These are phyloP conservation scores for Huiozyma sinensis DNA, from an alignment of 805 yeast genomes.

Conservation along the genomic window DNA sequence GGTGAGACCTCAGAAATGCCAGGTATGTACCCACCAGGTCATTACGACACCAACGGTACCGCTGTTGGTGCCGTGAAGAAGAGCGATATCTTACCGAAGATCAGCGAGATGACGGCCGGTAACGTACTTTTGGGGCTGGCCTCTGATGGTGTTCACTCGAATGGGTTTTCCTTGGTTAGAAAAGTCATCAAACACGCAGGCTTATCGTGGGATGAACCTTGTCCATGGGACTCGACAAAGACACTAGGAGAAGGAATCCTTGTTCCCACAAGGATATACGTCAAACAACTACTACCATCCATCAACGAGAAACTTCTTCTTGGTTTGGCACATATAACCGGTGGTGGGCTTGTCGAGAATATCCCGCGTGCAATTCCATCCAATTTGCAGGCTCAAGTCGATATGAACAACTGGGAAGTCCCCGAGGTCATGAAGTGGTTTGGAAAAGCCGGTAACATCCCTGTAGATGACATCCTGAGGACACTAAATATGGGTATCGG, in stretches of 20 bases:
- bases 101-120: slow-evolving; percentile 59
- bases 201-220: slow-evolving; percentile 56
- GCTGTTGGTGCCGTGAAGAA: slow-evolving; percentile 94
- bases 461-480: slow-evolving; percentile 70
- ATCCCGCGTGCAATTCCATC: slow-evolving; percentile 90
- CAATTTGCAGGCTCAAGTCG: slow-evolving; percentile 68
- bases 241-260: slow-evolving; percentile 80
- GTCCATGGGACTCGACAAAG: slow-evolving; percentile 71
- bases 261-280: slow-evolving; percentile 89
- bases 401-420: slow-evolving; percentile 70
- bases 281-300: slow-evolving; percentile 74
- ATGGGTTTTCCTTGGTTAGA: slow-evolving; percentile 91
- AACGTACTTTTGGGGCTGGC: slow-evolving; percentile 77
- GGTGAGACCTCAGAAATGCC: slow-evolving; percentile 99
- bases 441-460: slow-evolving; percentile 84
- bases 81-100: slow-evolving; percentile 60
- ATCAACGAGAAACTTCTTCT: slow-evolving; percentile 56
- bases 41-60: slow-evolving; percentile 97
- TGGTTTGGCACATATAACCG: slow-evolving; percentile 95
- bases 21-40: slow-evolving; percentile 91
- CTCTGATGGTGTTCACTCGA: slow-evolving; percentile 92
- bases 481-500: slow-evolving; percentile 96
- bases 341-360: slow-evolving; percentile 96
- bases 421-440: slow-evolving; percentile 92
- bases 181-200: slow-evolving; percentile 74